Percentiles rank a stretch among this genome's conserved stretches.
These are phyloP conservation scores for Fusarium sp. DNA, from an alignment of 2,329 filamentous ascomycete species.

Conservation along the genomic window DNA sequence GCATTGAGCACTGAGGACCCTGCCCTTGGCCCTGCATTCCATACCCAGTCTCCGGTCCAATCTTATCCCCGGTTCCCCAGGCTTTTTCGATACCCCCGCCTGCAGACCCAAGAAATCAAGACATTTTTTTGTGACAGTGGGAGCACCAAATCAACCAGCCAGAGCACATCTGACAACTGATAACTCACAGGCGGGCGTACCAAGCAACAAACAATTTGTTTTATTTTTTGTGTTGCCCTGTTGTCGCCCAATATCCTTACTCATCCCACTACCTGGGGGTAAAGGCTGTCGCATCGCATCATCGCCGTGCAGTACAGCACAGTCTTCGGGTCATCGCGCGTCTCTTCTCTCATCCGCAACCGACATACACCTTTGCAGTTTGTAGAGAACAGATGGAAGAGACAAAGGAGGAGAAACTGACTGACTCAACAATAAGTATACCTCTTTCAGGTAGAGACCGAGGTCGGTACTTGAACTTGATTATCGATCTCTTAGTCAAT, in stretches of 20 bases:
- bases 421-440: constrained; percentile 26
- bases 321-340: constrained; percentile 13
- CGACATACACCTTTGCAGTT: background rate
- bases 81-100: constrained; percentile 31
- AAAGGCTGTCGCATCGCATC: constrained; percentile 13
- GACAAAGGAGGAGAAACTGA: constrained; percentile 4
- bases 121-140: constrained; percentile 24
- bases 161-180: constrained; percentile 34
- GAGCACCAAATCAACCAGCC: constrained; percentile 13
- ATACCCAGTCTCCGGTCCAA: constrained; percentile 31
- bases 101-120: constrained; percentile 28
- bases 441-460: constrained; percentile 17
- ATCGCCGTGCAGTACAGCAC: constrained; percentile 17
- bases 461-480: constrained; percentile 36
- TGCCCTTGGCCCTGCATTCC: constrained; percentile 14
- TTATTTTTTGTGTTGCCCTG: constrained; percentile 29
- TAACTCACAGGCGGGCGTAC: constrained; percentile 37
- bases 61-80: constrained; percentile 46
- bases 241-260: constrained; percentile 28
- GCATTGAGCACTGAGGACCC: constrained; percentile 4
- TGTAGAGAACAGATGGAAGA: background rate
- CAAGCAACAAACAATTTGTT: constrained; percentile 23
- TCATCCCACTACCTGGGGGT: background rate
- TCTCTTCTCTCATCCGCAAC: background rate
- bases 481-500: constrained; percentile 44